Conservation (phyloP, 805 yeast genomes). For the Kazachstania taianensis region DNA sequence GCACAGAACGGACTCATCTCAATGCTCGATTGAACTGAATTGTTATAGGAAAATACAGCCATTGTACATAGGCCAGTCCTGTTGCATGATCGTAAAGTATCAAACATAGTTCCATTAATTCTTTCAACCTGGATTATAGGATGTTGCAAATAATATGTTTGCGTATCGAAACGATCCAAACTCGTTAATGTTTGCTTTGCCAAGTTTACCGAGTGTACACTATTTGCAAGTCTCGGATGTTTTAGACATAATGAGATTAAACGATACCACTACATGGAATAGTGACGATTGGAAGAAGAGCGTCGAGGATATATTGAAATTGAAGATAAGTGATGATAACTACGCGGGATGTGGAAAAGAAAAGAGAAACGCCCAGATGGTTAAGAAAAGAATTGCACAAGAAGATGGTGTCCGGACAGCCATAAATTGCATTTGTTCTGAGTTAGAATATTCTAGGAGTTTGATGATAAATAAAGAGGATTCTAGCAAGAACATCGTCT, state of each 20-base stretch:
- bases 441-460: slow-evolving; percentile 64
- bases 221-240: slow-evolving; percentile 53
- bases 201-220: slow-evolving; percentile 59
- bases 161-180: slow-evolving; percentile 44
- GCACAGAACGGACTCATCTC: too few relatives aligned
- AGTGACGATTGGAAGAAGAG: slow-evolving; percentile 46
- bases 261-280: slow-evolving; percentile 41
- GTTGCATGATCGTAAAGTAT: too few relatives aligned
- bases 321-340: slow-evolving; percentile 42
- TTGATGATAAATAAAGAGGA: too few relatives aligned
- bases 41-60: too few relatives aligned
- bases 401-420: slow-evolving; percentile 80
- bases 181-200: slow-evolving; percentile 61
- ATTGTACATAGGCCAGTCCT: too few relatives aligned
- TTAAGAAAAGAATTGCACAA: slow-evolving; percentile 53
- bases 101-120: too few relatives aligned
- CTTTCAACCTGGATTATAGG: too few relatives aligned
- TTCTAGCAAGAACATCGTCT: too few relatives aligned
- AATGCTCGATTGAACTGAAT: too few relatives aligned
- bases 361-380: slow-evolving; percentile 52
- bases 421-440: slow-evolving; percentile 65
- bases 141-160: too few relatives aligned
- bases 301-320: slow-evolving; percentile 44
- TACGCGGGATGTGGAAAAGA: slow-evolving; percentile 70
- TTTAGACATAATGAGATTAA: slow-evolving; percentile 29